Base-by-base conservation (phyloP, 1,284 basidiomycete species). In the Chalciporus sp. region DNA sequence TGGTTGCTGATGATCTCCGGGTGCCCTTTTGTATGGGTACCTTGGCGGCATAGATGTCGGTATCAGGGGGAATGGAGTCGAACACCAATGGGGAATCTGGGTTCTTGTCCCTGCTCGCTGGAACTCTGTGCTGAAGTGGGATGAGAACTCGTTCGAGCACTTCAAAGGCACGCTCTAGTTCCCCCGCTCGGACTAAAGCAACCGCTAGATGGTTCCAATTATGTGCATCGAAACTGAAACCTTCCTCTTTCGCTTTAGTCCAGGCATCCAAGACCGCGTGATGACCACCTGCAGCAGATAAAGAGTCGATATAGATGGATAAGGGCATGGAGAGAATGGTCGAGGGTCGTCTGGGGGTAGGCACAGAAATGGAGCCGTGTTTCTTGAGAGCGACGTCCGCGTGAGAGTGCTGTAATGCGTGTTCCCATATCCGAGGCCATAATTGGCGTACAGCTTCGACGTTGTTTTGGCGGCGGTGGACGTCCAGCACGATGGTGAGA, bases 141-240 rank as follows among this genome's bases (percentile, higher is more conserved):
- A 94, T 62, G 50, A 98, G 78, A 40, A 98, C 84, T 43, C 82
- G 78, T 68, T 98, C 92, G 27, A 94, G 72, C 23, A 97, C 78
- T 62, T 88, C 85, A 69, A 96, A 92, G 3, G 93, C 94, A 45
- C 88, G 88, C 58, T 88, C 84, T 7, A 86, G 70, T 63, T 96
- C 84, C 17, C 90, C 94, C 0, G 88, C 90, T 31, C 88, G 83
- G 28, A 94, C 78, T 31, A 96, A 80, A 12, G 88, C 90, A 4
- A 87, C 76, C 23, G 80, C 82, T 23, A 96, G 78, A 64, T 93
- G 86, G 67, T 98, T 98, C 90, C 94, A 99, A 72, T 98, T 98
- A 62, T 90, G 86, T 11, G 91, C 82, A 67, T 98, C 94, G 66
- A 95, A 94, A 3, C 79, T 79, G 61, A 96, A 91, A 1, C 93